phyloP scores from a whole-genome alignment of 176 grass and related monocot genomes.

The Hsuehochloa calcarea region DNA sequence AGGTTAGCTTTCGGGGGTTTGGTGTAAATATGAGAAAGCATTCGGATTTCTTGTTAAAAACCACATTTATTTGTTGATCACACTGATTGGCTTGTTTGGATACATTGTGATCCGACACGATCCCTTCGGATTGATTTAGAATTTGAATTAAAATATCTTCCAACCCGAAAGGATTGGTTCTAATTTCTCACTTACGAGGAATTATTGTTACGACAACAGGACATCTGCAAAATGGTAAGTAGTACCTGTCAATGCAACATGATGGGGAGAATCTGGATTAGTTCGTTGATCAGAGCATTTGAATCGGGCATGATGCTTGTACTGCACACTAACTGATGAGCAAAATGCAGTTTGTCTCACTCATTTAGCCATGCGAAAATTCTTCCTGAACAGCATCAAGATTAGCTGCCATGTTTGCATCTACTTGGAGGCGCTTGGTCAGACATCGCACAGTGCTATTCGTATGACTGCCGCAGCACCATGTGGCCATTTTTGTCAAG shows the following conservation, averaged over 20 bases:
- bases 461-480: not conserved
- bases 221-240: not conserved
- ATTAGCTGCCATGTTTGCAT: not conserved
- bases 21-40: constrained; percentile 43
- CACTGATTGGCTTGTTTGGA: too few relatives aligned
- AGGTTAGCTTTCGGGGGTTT: constrained; percentile 30
- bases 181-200: too few relatives aligned
- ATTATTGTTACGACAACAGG: not conserved
- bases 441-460: not conserved
- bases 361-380: not conserved
- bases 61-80: not conserved
- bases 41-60: constrained; percentile 13
- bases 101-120: too few relatives aligned
- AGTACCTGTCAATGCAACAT: not conserved
- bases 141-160: too few relatives aligned
- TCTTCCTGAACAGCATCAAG: not conserved
- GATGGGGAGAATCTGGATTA: not conserved
- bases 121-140: too few relatives aligned
- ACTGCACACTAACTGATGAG: not conserved
- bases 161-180: too few relatives aligned
- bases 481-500: not conserved
- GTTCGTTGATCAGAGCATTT: not conserved
- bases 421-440: not conserved
- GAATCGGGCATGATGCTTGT: not conserved
- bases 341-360: not conserved